Evolutionary conservation across 1,284 basidiomycete species (phyloP), one percentile per base, ranked within the genome.

Genomic region (Ceratobasidium sp.): DNA sequence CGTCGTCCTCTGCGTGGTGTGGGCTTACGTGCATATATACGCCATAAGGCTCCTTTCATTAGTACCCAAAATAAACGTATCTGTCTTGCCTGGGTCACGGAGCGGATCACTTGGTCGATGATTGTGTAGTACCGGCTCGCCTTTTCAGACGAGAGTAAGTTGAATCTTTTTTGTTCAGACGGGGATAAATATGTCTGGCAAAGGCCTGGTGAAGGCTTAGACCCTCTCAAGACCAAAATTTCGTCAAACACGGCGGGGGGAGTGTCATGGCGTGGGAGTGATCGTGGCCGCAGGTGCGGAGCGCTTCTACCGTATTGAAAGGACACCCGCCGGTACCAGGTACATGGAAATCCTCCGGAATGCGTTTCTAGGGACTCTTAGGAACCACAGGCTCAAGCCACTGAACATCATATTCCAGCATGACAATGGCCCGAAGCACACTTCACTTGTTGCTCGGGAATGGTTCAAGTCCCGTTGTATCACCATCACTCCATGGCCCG

Each of bases 401-500:
- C 48, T 3, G 16, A 1, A 30, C 32, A 14, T 23, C 14, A 52
- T 65, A n/a, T 65, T 65, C 32, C 61, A 65, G 26, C 61, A 65
- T 14, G 32, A 65, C 48, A 65, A 65, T 30, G 30, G 52, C 48
- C 61, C 46, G 23, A 65, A 65, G 61, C 61, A 65, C 48, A 65
- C 61, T 12, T 34, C 57, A 18, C 32, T 28, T 23, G 53, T 9
- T 16, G 30, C 34, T 9, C 23, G 9, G 9, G 14, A 59, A n/a
- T 59, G 57, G 57, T n/a, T 59, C 18, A 16, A 3, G 3, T 34
- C 28, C 23, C 34, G 16, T 14, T 6, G 18, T 4, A 36, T 59
- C 21, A 6, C 10, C 9, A 23, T 39, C 32, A 36, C 43, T n/a
- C 59, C 41, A 14, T 62, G 59, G 59, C 41, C 43, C 21, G 36